These are phyloP conservation scores for Yarrowia alimentaria DNA, from an alignment of 805 yeast genomes.

Conservation along the genomic window DNA sequence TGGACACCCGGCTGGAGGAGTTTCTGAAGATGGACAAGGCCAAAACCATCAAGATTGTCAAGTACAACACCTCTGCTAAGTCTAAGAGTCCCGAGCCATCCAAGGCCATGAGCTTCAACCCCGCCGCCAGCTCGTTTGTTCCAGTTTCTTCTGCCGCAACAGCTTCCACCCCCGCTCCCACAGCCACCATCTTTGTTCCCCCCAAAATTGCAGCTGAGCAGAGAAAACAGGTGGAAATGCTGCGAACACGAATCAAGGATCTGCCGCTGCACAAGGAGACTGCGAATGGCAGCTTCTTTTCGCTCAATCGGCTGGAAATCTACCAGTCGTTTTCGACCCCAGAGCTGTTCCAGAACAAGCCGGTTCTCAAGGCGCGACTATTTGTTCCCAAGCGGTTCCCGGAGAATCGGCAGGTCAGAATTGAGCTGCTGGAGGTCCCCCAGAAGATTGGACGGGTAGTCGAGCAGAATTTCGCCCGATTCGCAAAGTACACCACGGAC, in stretches of 20 bases:
- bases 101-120: conserved; percentile 2
- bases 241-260: conserved; percentile 3
- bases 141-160: neutral
- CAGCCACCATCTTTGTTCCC: conserved; percentile 31
- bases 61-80: conserved; percentile 31
- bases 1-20: conserved; percentile 58
- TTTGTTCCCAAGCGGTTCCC: conserved; percentile 24
- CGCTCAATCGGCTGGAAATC: conserved; percentile 2
- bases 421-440: conserved; percentile 10
- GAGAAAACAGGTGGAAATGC: conserved; percentile 29
- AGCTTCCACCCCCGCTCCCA: neutral
- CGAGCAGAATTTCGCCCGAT: conserved; percentile 22
- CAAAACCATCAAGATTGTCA: conserved; percentile 61
- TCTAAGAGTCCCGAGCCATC: conserved; percentile 8
- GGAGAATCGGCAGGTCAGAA: conserved; percentile 2
- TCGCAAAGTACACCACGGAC: conserved; percentile 8
- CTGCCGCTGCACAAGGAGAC: conserved; percentile 8
- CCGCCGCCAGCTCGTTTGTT: conserved; percentile 2
- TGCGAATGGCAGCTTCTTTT: conserved; percentile 2
- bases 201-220: conserved; percentile 31
- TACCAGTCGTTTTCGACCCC: conserved; percentile 25
- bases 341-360: conserved; percentile 18
- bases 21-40: conserved; percentile 59
- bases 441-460: conserved; percentile 11
- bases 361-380: conserved; percentile 8